Evolutionary conservation across 2,329 filamentous ascomycete species (phyloP), one percentile per base, ranked within the genome.

Genomic region (Diplodia intermedia): DNA sequence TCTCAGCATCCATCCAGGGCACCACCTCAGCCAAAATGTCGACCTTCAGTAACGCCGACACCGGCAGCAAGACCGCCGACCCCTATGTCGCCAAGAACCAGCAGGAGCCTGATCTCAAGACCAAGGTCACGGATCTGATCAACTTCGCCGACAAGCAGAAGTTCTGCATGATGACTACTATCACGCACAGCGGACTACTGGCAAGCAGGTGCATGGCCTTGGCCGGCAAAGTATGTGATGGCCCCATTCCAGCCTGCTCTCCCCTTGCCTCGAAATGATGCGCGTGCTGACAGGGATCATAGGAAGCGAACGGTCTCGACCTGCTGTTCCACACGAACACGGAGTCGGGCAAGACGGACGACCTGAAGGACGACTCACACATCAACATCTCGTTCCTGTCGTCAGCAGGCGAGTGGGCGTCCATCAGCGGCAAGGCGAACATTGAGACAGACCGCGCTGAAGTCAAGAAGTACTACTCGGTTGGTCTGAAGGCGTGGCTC

Each of bases 321-420:
- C 86, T 95, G 68, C 86, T 97, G 79, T 97, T 97, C 86, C 90
- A 95, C 83, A 93, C 93, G 76, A 97, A 97, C 84, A 93, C 92
- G 70, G 91, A 94, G 78, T 93, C 91, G 11, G 89, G 92, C 81
- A 97, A 97, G 85, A 93, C 92, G 5, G 86, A 92, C 78, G 93
- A 97, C 75, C 85, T 97, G 52, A 84, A 87, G 68, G 83, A 84
- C 68, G 89, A 96, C 78, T 83, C 89, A 0, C 86, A 91, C 72
- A 86, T 93, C 82, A 96, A 97, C 82, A 85, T 97, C 71, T 87
- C 90, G 57, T 97, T 97, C 84, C 84, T 94, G 72, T 90, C 91
- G 78, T 79, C 80, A 71, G 87, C 87, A 2, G 92, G 93, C 72
- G 89, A 94, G 78, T 97, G 93, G 93, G 93, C 93, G 0, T 95